Base-by-base conservation (phyloP, 2,329 filamentous ascomycete genomes). In the Berkeleyomyces rouxiae region DNA sequence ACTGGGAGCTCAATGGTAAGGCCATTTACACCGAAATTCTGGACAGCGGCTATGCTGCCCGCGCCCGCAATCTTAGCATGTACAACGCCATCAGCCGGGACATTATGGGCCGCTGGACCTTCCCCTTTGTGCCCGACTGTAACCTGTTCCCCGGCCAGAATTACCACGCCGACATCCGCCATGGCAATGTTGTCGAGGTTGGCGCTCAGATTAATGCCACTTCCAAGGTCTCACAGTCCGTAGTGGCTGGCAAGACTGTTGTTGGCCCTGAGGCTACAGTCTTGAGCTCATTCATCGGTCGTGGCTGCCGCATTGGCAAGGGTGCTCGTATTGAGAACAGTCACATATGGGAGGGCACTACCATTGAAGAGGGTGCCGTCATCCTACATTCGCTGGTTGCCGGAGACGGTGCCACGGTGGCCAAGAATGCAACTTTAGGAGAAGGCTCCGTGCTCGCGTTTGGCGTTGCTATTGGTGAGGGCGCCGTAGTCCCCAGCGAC, bases 1-100 rank as follows among this genome's bases (percentile, higher is more conserved):
- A 99, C 72, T 96, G 90, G 76, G 93, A 99, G 71, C 78, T 97
- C 63, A 97, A 97, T 72, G 91, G 91, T 64, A 96, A 97, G 76
- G 90, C 90, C n/a, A 89, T 99, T 61, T 90, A 96, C 71, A 87
- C 90, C 2, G 87, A 97, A 69, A 86, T 97, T 66, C 78, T 95
- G 53, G 81, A 84, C 43, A 82, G 90, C 60, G 84, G 89, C 64
- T 99, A 97, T 70, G 88, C 90, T 1, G 90, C 91, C 1, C 81
- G 93, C 66, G 91, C 90, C 10, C 86, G 83, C 70, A 95, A 90
- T 70, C 78, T 97, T 33, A 87, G 88, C 69, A 85, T 91, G 70
- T 99, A 97, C 75, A 90, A 96, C 69, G 83, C 90, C 39, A 83
- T 99, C 61, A 91, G 84, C 72, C 86, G 84, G 69, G 92, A 97